Evolutionary conservation across 176 grass and related monocot species (phyloP).

Genomic region (Phoenix roebelenii): DNA sequence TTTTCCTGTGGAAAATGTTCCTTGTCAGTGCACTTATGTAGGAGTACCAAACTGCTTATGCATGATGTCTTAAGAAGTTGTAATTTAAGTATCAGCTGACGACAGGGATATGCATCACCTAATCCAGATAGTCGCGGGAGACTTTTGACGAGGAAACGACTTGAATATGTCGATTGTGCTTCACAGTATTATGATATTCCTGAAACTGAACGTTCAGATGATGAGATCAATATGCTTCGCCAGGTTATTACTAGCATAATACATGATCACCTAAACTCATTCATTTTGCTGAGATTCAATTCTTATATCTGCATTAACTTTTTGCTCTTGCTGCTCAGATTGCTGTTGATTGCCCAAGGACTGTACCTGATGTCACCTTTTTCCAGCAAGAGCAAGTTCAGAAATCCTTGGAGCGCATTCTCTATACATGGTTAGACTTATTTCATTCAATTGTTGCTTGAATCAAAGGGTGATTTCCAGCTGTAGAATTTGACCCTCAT

Average conservation of each 20-base stretch:
- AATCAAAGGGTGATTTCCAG: too few relatives aligned
- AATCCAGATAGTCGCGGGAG: conserved; percentile 84
- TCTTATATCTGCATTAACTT: too few relatives aligned
- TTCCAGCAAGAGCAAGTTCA: conserved; percentile 83
- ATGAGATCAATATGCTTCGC: conserved; percentile 98
- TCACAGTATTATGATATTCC: conserved; percentile 91
- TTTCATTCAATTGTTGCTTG: conserved; percentile 4
- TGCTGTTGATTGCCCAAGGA: conserved; percentile 79
- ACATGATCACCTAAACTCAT: conserved; percentile 1
- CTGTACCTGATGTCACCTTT: conserved; percentile 73
- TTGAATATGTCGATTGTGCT: conserved; percentile 94
- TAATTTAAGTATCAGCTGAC: conserved; percentile 74
- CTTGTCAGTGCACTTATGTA: too few relatives aligned
- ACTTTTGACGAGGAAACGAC: conserved; percentile 86
- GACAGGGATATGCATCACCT: conserved; percentile 95
- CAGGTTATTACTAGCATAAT: conserved; percentile 22
- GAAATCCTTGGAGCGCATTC: conserved; percentile 86
- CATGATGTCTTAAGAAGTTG: conserved; percentile 22
- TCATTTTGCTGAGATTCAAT: too few relatives aligned
- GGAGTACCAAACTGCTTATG: conserved; percentile 6
- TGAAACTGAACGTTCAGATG: conserved; percentile 77
- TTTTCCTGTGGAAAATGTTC: too few relatives aligned
- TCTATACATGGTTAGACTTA: conserved; percentile 80
- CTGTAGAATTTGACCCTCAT: too few relatives aligned
- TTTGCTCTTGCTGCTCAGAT: conserved; percentile 22